Base-by-base conservation (phyloP, 1,284 basidiomycete genomes). In the Marasmius fiardii region DNA sequence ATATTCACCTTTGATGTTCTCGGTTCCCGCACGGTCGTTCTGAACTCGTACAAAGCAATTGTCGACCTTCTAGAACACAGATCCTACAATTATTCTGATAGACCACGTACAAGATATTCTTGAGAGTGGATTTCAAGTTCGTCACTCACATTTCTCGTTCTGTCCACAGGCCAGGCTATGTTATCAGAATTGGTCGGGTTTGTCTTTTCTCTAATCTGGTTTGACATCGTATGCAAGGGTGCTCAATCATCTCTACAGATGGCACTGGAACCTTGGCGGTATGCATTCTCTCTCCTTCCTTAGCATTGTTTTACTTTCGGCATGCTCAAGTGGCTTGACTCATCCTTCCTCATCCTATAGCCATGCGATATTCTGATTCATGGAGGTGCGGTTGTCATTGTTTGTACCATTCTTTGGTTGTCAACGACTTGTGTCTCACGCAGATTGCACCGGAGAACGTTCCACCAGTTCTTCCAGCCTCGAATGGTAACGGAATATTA, bases 391-490 rank as follows among this genome's bases (percentile, higher is more conserved):
- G 39, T 41, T 16, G 7, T 4, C 7, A 3, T 7, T 18, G 11
- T 41, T n/a, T 20, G 20, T 3, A 14, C 2, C 14, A 41, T n/a
- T n/a, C 1, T 16, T n/a, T n/a, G 16, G 7, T 2, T 8, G n/a
- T 16, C 2, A 6, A 7, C 16, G n/a, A 18, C 2, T 16, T 2
- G 16, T n/a, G n/a, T 41, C 4, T 7, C n/a, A 14, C 18, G 12
- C 35, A 51, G 49, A 33, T 21, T 51, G 20, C 49, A 37, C 34
- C 49, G 49, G 16, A 51, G 24, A 21, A 51, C 33, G 5, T 35
- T 51, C 33, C 49, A 51, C 21, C 49, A 51, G 21, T 37, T 23
- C n/a, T 35, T 35, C 49, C 49, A 51, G 21, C 33, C 49, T 18
- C 31, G 33, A 2, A 11, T 37, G 20, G 7, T 51, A 11, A 5